Conservation (phyloP, 345 rosid genomes). For the Boechera stricta region DNA sequence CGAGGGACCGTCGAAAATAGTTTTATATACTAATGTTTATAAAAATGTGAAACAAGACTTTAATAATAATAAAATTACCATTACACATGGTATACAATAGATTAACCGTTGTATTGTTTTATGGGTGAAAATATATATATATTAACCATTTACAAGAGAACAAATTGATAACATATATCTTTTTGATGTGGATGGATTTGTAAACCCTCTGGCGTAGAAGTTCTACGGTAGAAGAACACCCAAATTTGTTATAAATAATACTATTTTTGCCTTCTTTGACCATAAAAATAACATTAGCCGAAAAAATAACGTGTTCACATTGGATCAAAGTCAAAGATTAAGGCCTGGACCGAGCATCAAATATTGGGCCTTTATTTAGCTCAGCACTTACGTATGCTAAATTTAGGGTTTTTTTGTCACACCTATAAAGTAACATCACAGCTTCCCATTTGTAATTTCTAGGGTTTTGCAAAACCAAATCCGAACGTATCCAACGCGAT, state of each 20-base stretch:
- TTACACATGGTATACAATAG: no score
- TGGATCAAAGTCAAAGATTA: conserved; percentile 36
- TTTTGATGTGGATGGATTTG: not conserved
- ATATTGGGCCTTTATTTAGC: conserved; percentile 34
- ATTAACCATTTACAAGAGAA: no score
- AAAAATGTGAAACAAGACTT: no score
- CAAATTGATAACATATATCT: no score
- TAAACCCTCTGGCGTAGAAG: not conserved
- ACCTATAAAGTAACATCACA: conserved; percentile 3
- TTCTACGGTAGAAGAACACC: not conserved
- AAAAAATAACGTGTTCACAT: conserved; percentile 12
- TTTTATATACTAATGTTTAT: no score
- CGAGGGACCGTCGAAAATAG: no score
- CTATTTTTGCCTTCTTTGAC: conserved; percentile 18
- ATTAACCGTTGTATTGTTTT: no score
- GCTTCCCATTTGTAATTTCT: not conserved
- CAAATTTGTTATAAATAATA: no score
- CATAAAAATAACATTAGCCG: not conserved
- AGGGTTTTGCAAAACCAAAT: conserved; percentile 26
- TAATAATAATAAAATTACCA: no score
- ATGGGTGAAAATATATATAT: no score
- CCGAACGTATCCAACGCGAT: not conserved
- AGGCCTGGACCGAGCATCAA: conserved; percentile 16
- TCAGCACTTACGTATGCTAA: conserved; percentile 32
- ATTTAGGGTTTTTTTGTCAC: not conserved